A percentile compares a stretch with the other conserved stretches of the same genome.
Conservation (phyloP, 169 alveolate species). For the Plasmodium gallinaceum region DNA sequence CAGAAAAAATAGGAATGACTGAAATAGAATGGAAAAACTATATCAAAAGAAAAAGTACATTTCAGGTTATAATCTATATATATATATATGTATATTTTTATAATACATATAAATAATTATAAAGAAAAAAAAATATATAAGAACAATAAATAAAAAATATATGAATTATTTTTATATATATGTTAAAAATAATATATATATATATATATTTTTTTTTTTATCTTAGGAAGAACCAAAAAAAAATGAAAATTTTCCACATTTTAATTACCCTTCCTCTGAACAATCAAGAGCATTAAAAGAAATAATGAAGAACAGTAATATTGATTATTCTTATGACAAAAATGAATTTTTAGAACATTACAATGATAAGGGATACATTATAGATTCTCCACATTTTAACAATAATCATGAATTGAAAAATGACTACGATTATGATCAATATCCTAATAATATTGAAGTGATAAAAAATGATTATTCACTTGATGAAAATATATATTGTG, state of each 20-base stretch:
- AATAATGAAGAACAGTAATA: slow-evolving; percentile 14
- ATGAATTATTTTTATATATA: no score
- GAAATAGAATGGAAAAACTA: slow-evolving; percentile 70
- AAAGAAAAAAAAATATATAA: neutral
- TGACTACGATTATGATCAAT: neutral
- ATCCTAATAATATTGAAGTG: neutral
- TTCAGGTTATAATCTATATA: slow-evolving; percentile 21
- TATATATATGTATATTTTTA: neutral
- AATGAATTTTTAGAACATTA: neutral
- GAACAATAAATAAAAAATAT: neutral
- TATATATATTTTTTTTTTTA: neutral
- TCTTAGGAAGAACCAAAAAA: slow-evolving; percentile 17
- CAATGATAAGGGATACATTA: neutral
- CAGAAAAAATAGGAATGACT: slow-evolving; percentile 70
- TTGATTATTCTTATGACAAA: neutral
- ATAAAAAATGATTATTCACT: neutral
- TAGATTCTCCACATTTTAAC: slow-evolving; percentile 4
- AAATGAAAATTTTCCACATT: slow-evolving; percentile 5
- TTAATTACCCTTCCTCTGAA: slow-evolving; percentile 2
- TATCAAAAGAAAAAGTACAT: slow-evolving; percentile 20
- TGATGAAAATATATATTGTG: slow-evolving; percentile 23
- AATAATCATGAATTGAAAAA: neutral
- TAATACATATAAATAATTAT: neutral
- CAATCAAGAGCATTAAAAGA: slow-evolving; percentile 34
- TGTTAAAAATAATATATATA: no score